Conservation (phyloP, 352 stramenopile species). For the Pythium angustatum region DNA sequence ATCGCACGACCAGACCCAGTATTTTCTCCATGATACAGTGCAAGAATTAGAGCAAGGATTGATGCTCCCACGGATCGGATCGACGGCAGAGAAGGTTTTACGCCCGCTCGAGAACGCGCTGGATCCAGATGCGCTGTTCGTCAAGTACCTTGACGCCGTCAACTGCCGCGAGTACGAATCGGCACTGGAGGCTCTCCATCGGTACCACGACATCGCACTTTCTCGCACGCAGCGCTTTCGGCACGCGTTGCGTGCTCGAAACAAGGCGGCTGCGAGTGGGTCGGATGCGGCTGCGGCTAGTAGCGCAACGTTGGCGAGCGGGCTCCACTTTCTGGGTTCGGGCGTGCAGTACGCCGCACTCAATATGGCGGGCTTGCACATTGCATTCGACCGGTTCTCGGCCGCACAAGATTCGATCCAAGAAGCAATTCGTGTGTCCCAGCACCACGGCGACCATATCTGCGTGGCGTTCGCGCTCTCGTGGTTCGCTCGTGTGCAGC, state of each 20-base stretch:
- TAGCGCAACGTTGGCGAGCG: slow-evolving; percentile 11
- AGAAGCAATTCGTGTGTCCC: slow-evolving; percentile 91
- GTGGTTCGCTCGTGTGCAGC: slow-evolving; percentile 82
- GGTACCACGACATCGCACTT: slow-evolving; percentile 93
- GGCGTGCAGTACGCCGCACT: slow-evolving; percentile 91
- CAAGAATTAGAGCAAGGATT: slow-evolving; percentile 33
- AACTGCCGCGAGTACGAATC: slow-evolving; percentile 79
- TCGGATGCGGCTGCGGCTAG: neutral
- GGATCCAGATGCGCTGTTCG: slow-evolving; percentile 73
- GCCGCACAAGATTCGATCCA: slow-evolving; percentile 86
- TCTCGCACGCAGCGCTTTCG: slow-evolving; percentile 14
- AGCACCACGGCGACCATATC: slow-evolving; percentile 91
- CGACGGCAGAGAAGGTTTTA: neutral
- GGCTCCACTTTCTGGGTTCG: slow-evolving; percentile 57
- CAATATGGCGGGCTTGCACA: slow-evolving; percentile 86
- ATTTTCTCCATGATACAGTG: slow-evolving; percentile 53
- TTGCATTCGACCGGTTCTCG: slow-evolving; percentile 79
- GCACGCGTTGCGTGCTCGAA: neutral
- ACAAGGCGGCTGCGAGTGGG: slow-evolving; percentile 3
- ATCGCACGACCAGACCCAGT: slow-evolving; percentile 64
- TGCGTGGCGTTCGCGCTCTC: slow-evolving; percentile 92
- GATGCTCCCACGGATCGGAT: slow-evolving; percentile 8
- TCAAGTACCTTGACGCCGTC: slow-evolving; percentile 86
- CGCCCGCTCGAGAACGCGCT: slow-evolving; percentile 27
- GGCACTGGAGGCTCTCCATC: slow-evolving; percentile 90